Percentiles rank a stretch among this genome's conserved stretches.
Evolutionary conservation across 305 asterid genomes (phyloP).

Genomic region (Stenogyne calaminthoides): DNA sequence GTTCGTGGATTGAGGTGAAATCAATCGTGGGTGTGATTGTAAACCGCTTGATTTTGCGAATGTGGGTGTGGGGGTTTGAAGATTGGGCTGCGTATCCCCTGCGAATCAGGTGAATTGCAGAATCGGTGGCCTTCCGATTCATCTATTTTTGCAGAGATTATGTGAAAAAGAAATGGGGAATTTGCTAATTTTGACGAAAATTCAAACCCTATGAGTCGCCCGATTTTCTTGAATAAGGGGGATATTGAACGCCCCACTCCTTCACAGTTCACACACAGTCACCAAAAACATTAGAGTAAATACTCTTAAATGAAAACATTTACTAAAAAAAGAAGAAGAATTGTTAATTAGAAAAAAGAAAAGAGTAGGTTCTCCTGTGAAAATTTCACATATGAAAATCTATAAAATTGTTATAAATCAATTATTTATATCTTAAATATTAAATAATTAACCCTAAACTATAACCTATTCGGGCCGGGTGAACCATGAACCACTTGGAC

Average conservation of each 20-base stretch:
- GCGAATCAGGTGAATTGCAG: conserved; percentile 6
- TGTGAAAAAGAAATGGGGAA: not conserved
- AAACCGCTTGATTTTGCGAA: not conserved
- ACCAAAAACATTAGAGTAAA: not conserved
- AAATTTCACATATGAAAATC: no score
- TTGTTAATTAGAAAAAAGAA: no score
- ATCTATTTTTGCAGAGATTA: not conserved
- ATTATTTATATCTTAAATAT: no score
- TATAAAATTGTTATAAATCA: no score
- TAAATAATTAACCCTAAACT: no score
- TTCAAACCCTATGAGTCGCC: not conserved
- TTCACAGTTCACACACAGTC: not conserved
- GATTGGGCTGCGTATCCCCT: not conserved
- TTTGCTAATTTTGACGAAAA: not conserved
- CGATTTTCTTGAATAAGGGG: not conserved
- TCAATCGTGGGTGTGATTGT: not conserved
- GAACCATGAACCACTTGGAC: no score
- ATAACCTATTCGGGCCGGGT: no score
- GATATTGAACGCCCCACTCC: no score
- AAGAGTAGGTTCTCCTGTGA: no score
- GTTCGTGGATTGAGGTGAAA: not conserved
- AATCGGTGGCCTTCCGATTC: not conserved
- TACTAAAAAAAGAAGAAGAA: no score
- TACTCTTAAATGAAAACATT: no score
- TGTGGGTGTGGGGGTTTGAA: not conserved